phyloP scores from a whole-genome alignment of 2,329 filamentous ascomycete genomes.

The Canariomyces notabilis region DNA sequence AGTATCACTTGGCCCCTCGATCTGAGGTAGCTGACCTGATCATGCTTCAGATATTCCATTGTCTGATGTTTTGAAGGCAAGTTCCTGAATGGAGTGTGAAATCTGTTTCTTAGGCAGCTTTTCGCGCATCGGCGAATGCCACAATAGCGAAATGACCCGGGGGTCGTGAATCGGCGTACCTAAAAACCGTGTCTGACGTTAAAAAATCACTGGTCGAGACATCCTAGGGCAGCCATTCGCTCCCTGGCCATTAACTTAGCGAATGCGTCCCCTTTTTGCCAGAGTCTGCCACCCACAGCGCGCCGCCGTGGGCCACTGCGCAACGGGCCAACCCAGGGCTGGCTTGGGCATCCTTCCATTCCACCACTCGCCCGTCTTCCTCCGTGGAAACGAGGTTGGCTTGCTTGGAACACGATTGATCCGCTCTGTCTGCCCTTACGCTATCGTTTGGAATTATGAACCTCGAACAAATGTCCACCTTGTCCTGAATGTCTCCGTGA shows the following conservation, averaged over 20 bases:
- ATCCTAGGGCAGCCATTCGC: slow-evolving; percentile 15
- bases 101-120: too few relatives aligned
- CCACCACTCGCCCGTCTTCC: neutral
- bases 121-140: neutral
- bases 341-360: neutral
- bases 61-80: neutral
- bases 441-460: neutral
- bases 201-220: slow-evolving; percentile 16
- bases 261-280: slow-evolving; percentile 12
- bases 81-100: neutral
- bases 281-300: slow-evolving; percentile 16
- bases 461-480: slow-evolving; percentile 4
- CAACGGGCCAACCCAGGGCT: slow-evolving; percentile 9
- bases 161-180: too few relatives aligned
- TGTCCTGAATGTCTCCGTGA: neutral
- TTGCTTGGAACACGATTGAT: neutral
- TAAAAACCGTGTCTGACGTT: too few relatives aligned
- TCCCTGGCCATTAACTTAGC: slow-evolving; percentile 16
- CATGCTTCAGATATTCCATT: neutral
- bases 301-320: slow-evolving; percentile 7
- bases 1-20: too few relatives aligned
- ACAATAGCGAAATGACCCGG: too few relatives aligned
- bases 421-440: neutral
- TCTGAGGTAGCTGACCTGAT: neutral
- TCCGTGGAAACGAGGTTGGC: slow-evolving; percentile 2